Evolutionary conservation across 169 alveolate species (phyloP), one percentile per base, ranked within the genome.

Genomic region (Cryptosporidium bovis): DNA sequence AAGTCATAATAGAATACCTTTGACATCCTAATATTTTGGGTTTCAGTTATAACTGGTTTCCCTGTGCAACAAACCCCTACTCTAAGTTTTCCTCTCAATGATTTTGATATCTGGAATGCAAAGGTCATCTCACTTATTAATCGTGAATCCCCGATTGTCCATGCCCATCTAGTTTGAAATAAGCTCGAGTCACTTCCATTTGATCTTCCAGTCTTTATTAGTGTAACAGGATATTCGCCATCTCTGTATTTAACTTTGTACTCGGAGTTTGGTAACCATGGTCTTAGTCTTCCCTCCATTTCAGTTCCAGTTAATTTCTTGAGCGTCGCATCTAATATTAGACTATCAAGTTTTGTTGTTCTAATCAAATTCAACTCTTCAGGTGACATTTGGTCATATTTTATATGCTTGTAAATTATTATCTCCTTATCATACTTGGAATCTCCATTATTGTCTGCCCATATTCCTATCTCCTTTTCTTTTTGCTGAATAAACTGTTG

Each of bases 21-120:
- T 60, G 87, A 77, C 51, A 77, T 77, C 31, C 77, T 58, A 27
- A 62, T 77, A 77, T 62, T 77, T 62, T 77, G 87, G 5, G 71
- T 77, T 60, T 77, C 87, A 8, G 87, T 77, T 34, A 77, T 60
- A 7, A 77, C 71, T 10, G 87, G 87, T 10, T 62, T 56, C 8
- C 87, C 87, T 27, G 87, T 77, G 31, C 87, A 77, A 31, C 87
- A 77, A 40, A 77, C 71, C 36, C 87, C 87, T 58, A 77, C 29
- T 36, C 87, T 77, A 18, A 77, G 64, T 18, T 62, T 77, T 13
- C 87, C 87, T 31, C 87, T 77, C 16, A 40, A 46, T 24, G 87
- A 44, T n/a, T 77, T 77, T 7, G 64, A 40, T 44, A 77, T 27
- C 16, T 77, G 58, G 34, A 77, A 77, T 34, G 87, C 87, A 60